Evolutionary conservation across 164 flowering plant genomes (phyloP).

Genomic region (Aristolochia fimbriata): DNA sequence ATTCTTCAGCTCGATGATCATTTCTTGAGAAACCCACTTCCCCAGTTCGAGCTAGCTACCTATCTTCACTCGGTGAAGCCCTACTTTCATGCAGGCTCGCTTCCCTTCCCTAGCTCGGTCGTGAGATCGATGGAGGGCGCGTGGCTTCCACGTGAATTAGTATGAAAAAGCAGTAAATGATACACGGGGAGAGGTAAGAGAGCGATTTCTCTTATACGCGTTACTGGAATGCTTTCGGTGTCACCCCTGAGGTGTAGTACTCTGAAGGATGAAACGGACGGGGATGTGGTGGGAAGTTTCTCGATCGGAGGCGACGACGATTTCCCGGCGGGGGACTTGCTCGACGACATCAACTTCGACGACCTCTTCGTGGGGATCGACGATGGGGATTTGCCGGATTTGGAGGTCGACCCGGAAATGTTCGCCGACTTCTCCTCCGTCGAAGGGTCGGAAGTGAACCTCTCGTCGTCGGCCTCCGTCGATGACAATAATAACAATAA

Average conservation of each 20-base stretch:
- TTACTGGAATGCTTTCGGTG: constrained; percentile 57
- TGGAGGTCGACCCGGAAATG: constrained; percentile 84
- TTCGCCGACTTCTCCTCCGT: constrained; percentile 66
- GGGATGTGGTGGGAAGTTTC: constrained; percentile 30
- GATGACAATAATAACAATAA: constrained; percentile 1
- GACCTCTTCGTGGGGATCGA: constrained; percentile 57
- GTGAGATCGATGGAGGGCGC: neutral
- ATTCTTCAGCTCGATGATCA: no score
- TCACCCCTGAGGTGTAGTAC: constrained; percentile 42
- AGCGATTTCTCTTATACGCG: neutral
- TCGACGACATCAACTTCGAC: constrained; percentile 72
- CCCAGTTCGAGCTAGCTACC: neutral
- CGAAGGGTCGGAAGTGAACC: constrained; percentile 35
- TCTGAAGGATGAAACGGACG: constrained; percentile 34
- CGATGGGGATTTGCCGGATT: constrained; percentile 63
- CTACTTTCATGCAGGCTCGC: neutral
- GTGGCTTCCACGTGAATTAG: neutral
- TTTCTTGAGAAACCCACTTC: no score
- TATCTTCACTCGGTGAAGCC: neutral
- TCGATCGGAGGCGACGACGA: constrained; percentile 20
- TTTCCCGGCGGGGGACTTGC: constrained; percentile 34
- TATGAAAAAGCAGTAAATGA: neutral
- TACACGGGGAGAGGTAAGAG: neutral
- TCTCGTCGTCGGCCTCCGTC: neutral
- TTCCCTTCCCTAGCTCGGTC: no score